A percentile compares a stretch with the other conserved stretches of the same genome.
These are phyloP conservation scores for Musa itinerans DNA, from an alignment of 176 grass and related monocot species.

Conservation along the genomic window DNA sequence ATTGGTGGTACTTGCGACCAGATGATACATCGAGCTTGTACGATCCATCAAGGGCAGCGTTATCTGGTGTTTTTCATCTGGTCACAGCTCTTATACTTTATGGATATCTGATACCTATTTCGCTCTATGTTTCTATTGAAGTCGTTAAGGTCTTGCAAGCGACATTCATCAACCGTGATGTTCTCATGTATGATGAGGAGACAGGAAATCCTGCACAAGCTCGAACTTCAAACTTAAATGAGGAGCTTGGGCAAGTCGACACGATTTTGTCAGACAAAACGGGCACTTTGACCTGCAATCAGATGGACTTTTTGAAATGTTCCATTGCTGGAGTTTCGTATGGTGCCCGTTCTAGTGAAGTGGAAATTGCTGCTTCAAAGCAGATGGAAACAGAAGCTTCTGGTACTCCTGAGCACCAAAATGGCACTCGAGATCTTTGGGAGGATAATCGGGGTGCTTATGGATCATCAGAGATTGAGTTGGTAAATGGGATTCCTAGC, in stretches of 20 bases:
- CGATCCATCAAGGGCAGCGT: constrained; percentile 42
- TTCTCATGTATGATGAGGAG: constrained; percentile 97
- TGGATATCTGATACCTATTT: constrained; percentile 96
- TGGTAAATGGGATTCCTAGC: constrained; percentile 37
- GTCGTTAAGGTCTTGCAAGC: constrained; percentile 89
- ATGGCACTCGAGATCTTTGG: constrained; percentile 39
- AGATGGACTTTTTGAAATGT: constrained; percentile 98
- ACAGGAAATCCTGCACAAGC: constrained; percentile 75
- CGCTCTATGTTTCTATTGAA: constrained; percentile 93
- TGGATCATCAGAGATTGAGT: constrained; percentile 46
- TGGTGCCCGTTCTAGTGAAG: constrained; percentile 79
- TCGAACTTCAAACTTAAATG: constrained; percentile 91
- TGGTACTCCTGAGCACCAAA: constrained; percentile 29
- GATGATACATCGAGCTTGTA: constrained; percentile 42
- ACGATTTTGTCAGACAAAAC: constrained; percentile 93
- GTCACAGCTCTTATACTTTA: constrained; percentile 97
- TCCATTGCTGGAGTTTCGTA: constrained; percentile 84
- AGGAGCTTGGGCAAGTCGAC: constrained; percentile 96
- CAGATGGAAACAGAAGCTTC: constrained; percentile 62
- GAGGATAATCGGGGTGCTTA: constrained; percentile 33
- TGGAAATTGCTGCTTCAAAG: constrained; percentile 82
- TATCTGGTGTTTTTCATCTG: constrained; percentile 93
- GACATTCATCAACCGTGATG: constrained; percentile 86
- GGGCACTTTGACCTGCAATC: constrained; percentile 92
- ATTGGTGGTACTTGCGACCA: constrained; percentile 84